Percentiles rank a stretch among this genome's conserved stretches.
Evolutionary conservation across 305 asterid genomes (phyloP).

Genomic region (Fraxinus nigra): DNA sequence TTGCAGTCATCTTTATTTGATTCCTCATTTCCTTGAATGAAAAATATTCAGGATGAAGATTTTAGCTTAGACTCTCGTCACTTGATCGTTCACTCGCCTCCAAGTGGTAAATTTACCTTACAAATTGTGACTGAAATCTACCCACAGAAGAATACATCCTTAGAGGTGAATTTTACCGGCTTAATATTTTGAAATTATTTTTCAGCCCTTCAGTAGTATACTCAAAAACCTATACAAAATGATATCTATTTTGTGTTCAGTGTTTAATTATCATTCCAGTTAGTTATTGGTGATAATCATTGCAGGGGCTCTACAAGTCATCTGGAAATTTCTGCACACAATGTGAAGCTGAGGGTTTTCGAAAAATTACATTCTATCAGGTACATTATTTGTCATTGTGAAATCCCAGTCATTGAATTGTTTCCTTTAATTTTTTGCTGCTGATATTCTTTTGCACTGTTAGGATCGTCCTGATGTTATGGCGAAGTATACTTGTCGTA

Average conservation of each 20-base stretch:
- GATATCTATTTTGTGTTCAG: background rate
- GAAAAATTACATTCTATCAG: slow-evolving; percentile 86
- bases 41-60: slow-evolving; percentile 53
- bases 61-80: slow-evolving; percentile 57
- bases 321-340: slow-evolving; percentile 90
- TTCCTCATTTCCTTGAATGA: background rate
- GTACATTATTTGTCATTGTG: slow-evolving; percentile 30
- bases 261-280: slow-evolving; percentile 4
- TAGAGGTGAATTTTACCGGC: slow-evolving; percentile 48
- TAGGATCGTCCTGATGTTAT: slow-evolving; percentile 94
- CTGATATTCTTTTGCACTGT: slow-evolving; percentile 24
- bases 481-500: slow-evolving; percentile 79
- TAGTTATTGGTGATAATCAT: slow-evolving; percentile 22
- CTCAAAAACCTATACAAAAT: background rate
- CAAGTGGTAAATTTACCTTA: slow-evolving; percentile 63
- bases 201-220: background rate
- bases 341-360: slow-evolving; percentile 95
- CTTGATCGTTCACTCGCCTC: slow-evolving; percentile 66
- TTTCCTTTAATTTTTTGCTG: slow-evolving; percentile 10
- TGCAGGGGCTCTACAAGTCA: slow-evolving; percentile 86
- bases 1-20: background rate
- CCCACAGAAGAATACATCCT: slow-evolving; percentile 80
- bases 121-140: slow-evolving; percentile 78
- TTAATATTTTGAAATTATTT: background rate
- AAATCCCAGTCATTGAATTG: background rate